Conservation (phyloP, 257 asterid species). For the Solanum gandarillasii region DNA sequence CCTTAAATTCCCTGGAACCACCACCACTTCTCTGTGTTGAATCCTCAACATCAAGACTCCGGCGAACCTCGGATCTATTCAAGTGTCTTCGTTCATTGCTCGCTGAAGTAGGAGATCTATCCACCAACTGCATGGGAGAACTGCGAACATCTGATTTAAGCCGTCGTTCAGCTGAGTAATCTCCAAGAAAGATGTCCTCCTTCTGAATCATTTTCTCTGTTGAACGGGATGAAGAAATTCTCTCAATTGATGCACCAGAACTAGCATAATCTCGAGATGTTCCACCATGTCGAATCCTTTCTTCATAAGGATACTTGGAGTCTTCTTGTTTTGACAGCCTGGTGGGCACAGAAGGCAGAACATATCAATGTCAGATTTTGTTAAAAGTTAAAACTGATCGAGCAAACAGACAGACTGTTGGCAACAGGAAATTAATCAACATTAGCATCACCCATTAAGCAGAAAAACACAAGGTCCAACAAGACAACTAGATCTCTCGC, state of each 20-base stretch:
- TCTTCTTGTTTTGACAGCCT: conserved; percentile 84
- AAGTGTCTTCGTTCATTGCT: conserved; percentile 49
- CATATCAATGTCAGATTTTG: background rate
- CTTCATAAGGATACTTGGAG: conserved; percentile 67
- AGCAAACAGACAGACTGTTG: background rate
- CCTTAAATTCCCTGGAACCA: conserved; percentile 63
- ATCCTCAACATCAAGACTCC: conserved; percentile 57
- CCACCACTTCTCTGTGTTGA: conserved; percentile 67
- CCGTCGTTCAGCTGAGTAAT: conserved; percentile 60
- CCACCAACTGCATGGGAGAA: conserved; percentile 49
- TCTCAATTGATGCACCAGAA: conserved; percentile 41
- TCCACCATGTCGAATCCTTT: conserved; percentile 41
- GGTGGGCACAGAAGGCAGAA: conserved; percentile 6
- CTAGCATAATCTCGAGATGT: conserved; percentile 51
- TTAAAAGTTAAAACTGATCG: background rate
- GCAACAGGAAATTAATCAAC: background rate
- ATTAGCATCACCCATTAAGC: background rate
- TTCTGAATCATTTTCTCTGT: conserved; percentile 52
- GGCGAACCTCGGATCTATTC: conserved; percentile 52
- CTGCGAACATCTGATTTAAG: conserved; percentile 53
- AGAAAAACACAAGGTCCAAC: background rate
- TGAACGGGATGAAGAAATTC: conserved; percentile 48
- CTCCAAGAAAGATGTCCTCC: conserved; percentile 53
- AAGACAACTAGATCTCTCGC: background rate
- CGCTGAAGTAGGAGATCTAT: conserved; percentile 67